Percentiles rank a stretch among this genome's conserved stretches.
phyloP scores from a whole-genome alignment of 2,329 filamentous ascomycete species.

The Rugonectria rugulosa region DNA sequence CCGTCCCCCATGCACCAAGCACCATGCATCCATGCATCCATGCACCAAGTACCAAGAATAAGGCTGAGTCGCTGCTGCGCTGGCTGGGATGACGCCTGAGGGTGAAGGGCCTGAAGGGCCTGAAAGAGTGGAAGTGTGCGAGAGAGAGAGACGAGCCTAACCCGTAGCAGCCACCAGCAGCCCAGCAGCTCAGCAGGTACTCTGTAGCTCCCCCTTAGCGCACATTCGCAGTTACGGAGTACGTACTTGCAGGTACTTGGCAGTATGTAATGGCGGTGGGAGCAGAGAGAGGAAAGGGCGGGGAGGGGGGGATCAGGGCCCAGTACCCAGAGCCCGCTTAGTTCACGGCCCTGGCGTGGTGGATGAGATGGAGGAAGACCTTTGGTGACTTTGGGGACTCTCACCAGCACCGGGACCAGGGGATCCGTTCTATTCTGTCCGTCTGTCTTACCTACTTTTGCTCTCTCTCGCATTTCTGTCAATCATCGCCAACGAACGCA shows the following conservation, averaged over 20 bases:
- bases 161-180: too few relatives aligned
- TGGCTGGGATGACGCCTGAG: conserved; percentile 31
- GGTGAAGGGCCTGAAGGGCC: conserved; percentile 13
- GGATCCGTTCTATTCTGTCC: conserved; percentile 26
- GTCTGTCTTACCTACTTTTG: not conserved
- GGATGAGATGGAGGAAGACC: too few relatives aligned
- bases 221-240: too few relatives aligned
- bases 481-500: conserved; percentile 34
- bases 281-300: too few relatives aligned
- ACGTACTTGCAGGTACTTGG: too few relatives aligned
- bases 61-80: conserved; percentile 37
- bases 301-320: too few relatives aligned
- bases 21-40: not conserved
- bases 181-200: too few relatives aligned
- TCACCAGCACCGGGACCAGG: conserved; percentile 27
- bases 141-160: too few relatives aligned
- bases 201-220: too few relatives aligned
- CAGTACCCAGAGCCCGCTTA: conserved; percentile 25
- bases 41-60: conserved; percentile 33
- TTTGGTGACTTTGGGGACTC: too few relatives aligned
- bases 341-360: conserved; percentile 28
- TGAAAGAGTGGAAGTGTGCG: too few relatives aligned
- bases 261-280: too few relatives aligned
- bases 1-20: not conserved
- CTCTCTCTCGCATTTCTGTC: not conserved